Evolutionary conservation across 331 rosid genomes (phyloP).

Genomic region (Malus hybrid): DNA sequence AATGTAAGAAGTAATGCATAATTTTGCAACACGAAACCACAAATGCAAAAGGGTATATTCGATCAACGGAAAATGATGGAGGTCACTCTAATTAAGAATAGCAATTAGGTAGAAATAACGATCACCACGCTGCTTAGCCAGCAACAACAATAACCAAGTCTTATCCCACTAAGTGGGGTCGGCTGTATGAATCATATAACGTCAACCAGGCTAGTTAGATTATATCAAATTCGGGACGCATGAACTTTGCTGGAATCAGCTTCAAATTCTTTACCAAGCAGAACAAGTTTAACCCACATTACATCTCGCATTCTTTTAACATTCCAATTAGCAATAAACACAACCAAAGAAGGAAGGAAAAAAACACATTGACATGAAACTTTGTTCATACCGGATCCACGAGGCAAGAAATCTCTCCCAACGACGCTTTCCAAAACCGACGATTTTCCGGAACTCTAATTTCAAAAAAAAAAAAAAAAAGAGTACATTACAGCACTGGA

Average conservation of each 20-base stretch:
- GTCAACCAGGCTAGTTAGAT: not conserved
- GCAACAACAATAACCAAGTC: too few relatives aligned
- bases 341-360: not conserved
- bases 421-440: constrained; percentile 97
- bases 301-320: not conserved
- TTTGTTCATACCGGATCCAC: constrained; percentile 72
- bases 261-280: not conserved
- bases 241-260: not conserved
- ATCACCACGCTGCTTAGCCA: not conserved
- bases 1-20: not conserved
- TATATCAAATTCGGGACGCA: not conserved
- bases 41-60: not conserved
- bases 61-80: not conserved
- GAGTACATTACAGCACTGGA: not conserved
- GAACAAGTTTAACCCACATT: not conserved
- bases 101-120: not conserved
- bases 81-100: not conserved
- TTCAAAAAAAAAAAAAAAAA: not conserved
- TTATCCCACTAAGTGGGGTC: too few relatives aligned
- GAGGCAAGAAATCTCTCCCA: constrained; percentile 97
- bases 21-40: not conserved
- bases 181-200: too few relatives aligned
- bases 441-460: constrained; percentile 92
- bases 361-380: not conserved
- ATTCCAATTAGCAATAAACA: not conserved